Percentiles rank a stretch among this genome's conserved stretches.
These are phyloP conservation scores for Fusarium veterinarium DNA, from an alignment of 2,329 filamentous ascomycete species.

Conservation along the genomic window DNA sequence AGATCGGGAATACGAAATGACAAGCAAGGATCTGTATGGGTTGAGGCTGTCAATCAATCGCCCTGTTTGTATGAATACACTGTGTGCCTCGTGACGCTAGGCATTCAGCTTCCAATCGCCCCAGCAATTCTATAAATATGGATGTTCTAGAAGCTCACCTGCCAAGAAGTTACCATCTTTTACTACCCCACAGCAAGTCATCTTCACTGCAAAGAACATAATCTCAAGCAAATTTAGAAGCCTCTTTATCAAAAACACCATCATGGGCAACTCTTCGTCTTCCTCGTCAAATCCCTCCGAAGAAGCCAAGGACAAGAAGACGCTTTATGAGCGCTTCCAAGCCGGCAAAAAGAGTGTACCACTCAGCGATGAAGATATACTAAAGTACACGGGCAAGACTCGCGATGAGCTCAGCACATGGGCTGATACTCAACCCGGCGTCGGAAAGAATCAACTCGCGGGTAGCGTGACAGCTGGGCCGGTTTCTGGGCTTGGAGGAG, in stretches of 20 bases:
- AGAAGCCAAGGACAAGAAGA: slow-evolving; percentile 39
- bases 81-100: slow-evolving; percentile 15
- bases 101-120: neutral
- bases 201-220: neutral
- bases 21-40: neutral
- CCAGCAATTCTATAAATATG: slow-evolving; percentile 15
- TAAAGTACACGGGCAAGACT: slow-evolving; percentile 56
- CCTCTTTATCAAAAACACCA: neutral
- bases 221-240: neutral
- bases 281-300: slow-evolving; percentile 10
- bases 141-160: neutral
- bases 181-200: no score
- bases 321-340: slow-evolving; percentile 49
- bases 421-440: slow-evolving; percentile 53
- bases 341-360: slow-evolving; percentile 47
- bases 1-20: neutral
- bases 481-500: slow-evolving; percentile 47
- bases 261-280: slow-evolving; percentile 25
- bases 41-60: neutral
- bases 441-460: slow-evolving; percentile 55
- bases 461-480: slow-evolving; percentile 49
- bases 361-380: slow-evolving; percentile 54
- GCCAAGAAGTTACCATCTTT: neutral
- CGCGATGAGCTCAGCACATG: slow-evolving; percentile 51
- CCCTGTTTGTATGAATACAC: slow-evolving; percentile 2